A percentile compares a stretch with the other conserved stretches of the same genome.
These are phyloP conservation scores for Vanrija sp. DNA, from an alignment of 1,284 basidiomycete genomes.

Conservation along the genomic window DNA sequence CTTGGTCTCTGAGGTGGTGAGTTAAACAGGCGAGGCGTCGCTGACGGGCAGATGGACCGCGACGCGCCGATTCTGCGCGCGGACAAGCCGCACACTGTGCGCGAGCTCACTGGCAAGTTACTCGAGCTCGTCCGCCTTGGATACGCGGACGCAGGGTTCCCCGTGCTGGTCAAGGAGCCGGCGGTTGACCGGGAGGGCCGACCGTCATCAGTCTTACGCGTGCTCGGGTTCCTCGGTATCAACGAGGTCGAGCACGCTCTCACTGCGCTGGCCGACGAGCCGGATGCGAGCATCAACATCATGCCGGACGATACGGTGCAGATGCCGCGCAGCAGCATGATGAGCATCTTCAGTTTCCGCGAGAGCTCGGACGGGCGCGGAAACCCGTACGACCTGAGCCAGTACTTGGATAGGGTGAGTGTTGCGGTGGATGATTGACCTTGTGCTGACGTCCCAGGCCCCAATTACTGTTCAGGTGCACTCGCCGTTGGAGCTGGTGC, in stretches of 20 bases:
- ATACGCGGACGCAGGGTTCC: conserved; percentile 75
- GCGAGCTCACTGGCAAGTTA: conserved; percentile 40
- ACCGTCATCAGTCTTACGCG: conserved; percentile 49
- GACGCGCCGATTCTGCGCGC: conserved; percentile 38
- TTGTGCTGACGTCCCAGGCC: conserved; percentile 55
- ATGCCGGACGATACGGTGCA: conserved; percentile 44
- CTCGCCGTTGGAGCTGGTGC: conserved; percentile 81
- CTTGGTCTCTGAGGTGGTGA: conserved; percentile 69
- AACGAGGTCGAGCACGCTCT: conserved; percentile 87
- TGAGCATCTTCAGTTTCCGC: conserved; percentile 44
- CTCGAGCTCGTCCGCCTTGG: conserved; percentile 40
- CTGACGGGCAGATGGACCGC: conserved; percentile 52
- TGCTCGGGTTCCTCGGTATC: conserved; percentile 89
- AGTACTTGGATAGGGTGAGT: conserved; percentile 82
- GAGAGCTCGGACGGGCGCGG: conserved; percentile 39
- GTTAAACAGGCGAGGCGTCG: conserved; percentile 35
- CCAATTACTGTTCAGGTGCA: conserved; percentile 77
- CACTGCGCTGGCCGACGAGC: conserved; percentile 69
- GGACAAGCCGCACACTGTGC: conserved; percentile 43
- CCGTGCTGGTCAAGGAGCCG: conserved; percentile 61
- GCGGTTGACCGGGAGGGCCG: conserved; percentile 44
- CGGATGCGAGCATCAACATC: conserved; percentile 64
- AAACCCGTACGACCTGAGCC: conserved; percentile 77
- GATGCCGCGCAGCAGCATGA: conserved; percentile 8
- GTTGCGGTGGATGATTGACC: conserved; percentile 7